Conservation (phyloP, 768 basidiomycete species). For the Leccinum rimulosum region DNA sequence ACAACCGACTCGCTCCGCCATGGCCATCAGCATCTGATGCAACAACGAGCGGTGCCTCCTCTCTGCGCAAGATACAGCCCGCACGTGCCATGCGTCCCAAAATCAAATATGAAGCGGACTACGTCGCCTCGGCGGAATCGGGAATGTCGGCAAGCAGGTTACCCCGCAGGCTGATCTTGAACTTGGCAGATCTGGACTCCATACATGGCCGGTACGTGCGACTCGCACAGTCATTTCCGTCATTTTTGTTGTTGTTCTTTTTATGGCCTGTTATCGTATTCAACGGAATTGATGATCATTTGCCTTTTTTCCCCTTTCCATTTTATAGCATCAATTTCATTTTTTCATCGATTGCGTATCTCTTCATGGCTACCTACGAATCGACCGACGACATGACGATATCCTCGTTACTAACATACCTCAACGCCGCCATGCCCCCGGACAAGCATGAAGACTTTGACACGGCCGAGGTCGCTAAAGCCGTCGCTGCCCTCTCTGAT, state of each 20-base stretch:
- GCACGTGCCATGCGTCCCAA: constrained; percentile 29
- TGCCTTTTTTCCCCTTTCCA: not conserved
- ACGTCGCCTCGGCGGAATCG: constrained; percentile 14
- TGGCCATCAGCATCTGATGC: constrained; percentile 24
- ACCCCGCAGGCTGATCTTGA: constrained; percentile 26
- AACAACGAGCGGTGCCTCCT: constrained; percentile 1
- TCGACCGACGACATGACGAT: constrained; percentile 66
- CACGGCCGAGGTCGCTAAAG: constrained; percentile 63
- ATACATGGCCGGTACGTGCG: constrained; percentile 54
- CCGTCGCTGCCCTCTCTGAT: constrained; percentile 45
- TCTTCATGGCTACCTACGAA: constrained; percentile 69
- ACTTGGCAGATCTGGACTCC: constrained; percentile 59
- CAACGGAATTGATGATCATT: constrained; percentile 8
- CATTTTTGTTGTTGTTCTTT: not conserved
- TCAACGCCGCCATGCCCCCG: constrained; percentile 72
- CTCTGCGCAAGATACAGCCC: constrained; percentile 22
- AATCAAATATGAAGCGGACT: constrained; percentile 24
- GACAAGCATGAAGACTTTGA: constrained; percentile 85
- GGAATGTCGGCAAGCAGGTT: constrained; percentile 19
- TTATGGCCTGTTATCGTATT: not conserved
- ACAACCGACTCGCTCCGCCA: constrained; percentile 20
- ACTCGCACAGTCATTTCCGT: constrained; percentile 9
- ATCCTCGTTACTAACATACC: constrained; percentile 63
- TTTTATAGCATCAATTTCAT: constrained; percentile 54
- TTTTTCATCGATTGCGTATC: constrained; percentile 55